Percentiles rank a stretch among this genome's conserved stretches.
Conservation (phyloP, 2,329 filamentous ascomycete species). For the Huntiella decipiens region DNA sequence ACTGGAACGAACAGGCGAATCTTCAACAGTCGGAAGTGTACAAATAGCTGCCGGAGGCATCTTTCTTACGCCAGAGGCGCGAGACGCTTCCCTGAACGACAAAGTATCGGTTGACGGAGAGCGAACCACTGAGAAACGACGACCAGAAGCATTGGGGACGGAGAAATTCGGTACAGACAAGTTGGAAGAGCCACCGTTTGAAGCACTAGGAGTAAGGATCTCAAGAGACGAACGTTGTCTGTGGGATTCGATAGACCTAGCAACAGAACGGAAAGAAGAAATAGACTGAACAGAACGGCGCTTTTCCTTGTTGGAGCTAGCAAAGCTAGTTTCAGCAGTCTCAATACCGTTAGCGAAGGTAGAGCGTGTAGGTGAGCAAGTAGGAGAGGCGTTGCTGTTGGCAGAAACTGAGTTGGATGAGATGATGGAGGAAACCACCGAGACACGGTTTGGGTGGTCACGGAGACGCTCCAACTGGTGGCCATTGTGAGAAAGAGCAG, state of each 20-base stretch:
- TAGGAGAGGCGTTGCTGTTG: conserved; percentile 38
- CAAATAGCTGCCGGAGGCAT: conserved; percentile 5
- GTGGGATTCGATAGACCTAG: conserved; percentile 17
- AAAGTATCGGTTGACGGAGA: conserved; percentile 7
- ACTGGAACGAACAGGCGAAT: conserved; percentile 1
- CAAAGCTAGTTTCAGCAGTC: conserved; percentile 23
- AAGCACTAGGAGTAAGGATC: not conserved
- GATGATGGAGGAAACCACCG: conserved; percentile 35
- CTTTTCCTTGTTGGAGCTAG: conserved; percentile 29
- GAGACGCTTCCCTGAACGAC: conserved; percentile 6
- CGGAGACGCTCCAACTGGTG: conserved; percentile 37
- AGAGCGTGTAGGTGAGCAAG: conserved; percentile 34
- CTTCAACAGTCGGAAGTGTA: conserved; percentile 6
- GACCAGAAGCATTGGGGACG: conserved; percentile 5
- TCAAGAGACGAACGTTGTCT: conserved; percentile 4
- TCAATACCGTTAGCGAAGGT: conserved; percentile 22
- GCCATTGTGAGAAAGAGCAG: conserved; percentile 38
- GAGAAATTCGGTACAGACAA: conserved; percentile 9
- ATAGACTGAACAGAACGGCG: conserved; percentile 32
- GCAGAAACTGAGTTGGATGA: conserved; percentile 33
- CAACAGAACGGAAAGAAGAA: conserved; percentile 20
- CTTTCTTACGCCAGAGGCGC: conserved; percentile 1
- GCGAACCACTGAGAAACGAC: conserved; percentile 8
- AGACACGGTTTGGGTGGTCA: conserved; percentile 37
- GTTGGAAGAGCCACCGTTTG: not conserved